Percentiles rank a stretch among this genome's conserved stretches.
Evolutionary conservation across 306 rosid species (phyloP).

Genomic region (Acmispon strigosus): DNA sequence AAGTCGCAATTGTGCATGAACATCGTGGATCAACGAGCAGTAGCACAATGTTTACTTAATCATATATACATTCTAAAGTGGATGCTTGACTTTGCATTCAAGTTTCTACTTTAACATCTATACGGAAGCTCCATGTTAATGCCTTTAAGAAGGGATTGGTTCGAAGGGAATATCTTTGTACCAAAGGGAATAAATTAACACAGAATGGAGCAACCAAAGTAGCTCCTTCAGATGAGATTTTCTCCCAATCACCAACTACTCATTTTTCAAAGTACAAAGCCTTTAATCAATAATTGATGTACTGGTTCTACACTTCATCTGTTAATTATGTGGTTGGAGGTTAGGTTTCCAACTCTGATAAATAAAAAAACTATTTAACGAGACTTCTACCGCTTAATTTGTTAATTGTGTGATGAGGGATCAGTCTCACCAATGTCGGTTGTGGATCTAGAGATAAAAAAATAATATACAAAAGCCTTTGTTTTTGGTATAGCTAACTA

Average conservation of each 20-base stretch:
- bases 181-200: slow-evolving; percentile 10
- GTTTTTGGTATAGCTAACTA: not conserved
- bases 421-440: no score
- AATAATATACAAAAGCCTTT: no score
- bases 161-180: slow-evolving; percentile 18
- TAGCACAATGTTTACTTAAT: slow-evolving; percentile 6
- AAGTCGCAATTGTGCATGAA: not conserved
- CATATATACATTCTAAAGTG: not conserved
- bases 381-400: no score
- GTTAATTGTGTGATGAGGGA: no score
- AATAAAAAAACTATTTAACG: no score
- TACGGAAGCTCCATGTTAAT: slow-evolving; percentile 12
- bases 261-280: slow-evolving; percentile 12
- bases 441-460: no score
- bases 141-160: slow-evolving; percentile 11
- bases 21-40: not conserved
- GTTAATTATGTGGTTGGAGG: no score
- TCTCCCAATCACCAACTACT: not conserved
- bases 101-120: slow-evolving; percentile 25
- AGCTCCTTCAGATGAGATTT: not conserved
- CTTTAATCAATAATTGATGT: no score
- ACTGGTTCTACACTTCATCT: no score
- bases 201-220: slow-evolving; percentile 20
- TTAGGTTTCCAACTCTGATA: no score
- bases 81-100: slow-evolving; percentile 40